These are phyloP conservation scores for Sordaria brevicollis DNA, from an alignment of 495 filamentous ascomycete genomes.

Conservation along the genomic window DNA sequence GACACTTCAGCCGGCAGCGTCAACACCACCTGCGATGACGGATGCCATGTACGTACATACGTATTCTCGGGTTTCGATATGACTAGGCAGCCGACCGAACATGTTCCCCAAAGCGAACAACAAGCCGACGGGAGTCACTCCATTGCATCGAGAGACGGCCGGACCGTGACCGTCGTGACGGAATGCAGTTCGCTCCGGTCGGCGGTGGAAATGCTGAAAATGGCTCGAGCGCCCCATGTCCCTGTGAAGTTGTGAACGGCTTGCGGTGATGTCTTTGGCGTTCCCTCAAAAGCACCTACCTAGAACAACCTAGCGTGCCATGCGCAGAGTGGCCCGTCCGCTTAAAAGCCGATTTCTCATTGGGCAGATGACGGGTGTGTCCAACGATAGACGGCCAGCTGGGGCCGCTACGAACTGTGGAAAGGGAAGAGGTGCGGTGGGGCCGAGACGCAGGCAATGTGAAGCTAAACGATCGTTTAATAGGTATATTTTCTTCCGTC, in stretches of 20 bases:
- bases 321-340: slow-evolving; percentile 10
- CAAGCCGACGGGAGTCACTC: neutral
- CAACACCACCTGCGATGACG: neutral
- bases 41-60: too few relatives aligned
- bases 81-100: neutral
- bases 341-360: neutral
- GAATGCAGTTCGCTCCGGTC: neutral
- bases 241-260: neutral
- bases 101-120: neutral
- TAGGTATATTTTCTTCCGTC: neutral
- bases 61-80: neutral
- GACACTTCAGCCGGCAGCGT: neutral
- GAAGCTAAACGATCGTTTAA: neutral
- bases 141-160: neutral
- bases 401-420: neutral
- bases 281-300: slow-evolving; percentile 26
- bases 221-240: neutral
- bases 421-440: neutral
- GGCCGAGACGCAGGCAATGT: neutral
- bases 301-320: slow-evolving; percentile 24
- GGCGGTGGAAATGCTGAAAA: neutral
- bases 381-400: neutral
- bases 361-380: neutral
- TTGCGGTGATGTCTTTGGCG: neutral
- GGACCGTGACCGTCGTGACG: neutral